Evolutionary conservation across 495 filamentous ascomycete genomes (phyloP).

Genomic region (Penicillium diatomitis): DNA sequence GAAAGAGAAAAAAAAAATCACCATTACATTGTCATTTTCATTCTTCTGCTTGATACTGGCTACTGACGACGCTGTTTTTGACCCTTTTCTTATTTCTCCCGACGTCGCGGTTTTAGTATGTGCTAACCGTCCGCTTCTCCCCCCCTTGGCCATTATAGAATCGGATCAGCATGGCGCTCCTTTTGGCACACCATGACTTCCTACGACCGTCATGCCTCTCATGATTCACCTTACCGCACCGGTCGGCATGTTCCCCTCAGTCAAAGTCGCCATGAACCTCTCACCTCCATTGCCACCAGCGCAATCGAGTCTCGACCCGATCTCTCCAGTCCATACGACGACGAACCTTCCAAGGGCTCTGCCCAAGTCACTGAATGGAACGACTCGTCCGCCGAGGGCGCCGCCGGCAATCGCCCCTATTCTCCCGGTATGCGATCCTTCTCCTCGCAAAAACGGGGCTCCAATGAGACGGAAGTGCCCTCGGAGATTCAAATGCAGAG

Average conservation of each 20-base stretch:
- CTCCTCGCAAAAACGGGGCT: conserved; percentile 46
- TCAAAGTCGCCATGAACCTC: conserved; percentile 57
- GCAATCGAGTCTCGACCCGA: conserved; percentile 70
- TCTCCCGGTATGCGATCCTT: conserved; percentile 82
- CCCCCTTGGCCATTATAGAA: conserved; percentile 26
- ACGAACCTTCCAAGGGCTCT: conserved; percentile 49
- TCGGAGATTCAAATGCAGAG: conserved; percentile 95
- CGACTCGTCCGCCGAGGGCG: conserved; percentile 48
- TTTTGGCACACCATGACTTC: conserved; percentile 97
- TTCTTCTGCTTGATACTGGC: not conserved
- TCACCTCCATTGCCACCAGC: conserved; percentile 71
- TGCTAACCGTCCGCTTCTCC: not conserved
- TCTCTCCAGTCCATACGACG: conserved; percentile 62
- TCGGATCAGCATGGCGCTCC: conserved; percentile 58
- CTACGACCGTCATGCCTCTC: conserved; percentile 66
- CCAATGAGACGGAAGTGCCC: conserved; percentile 52
- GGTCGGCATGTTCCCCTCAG: conserved; percentile 72
- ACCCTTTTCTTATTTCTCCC: not conserved
- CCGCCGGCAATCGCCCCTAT: conserved; percentile 58
- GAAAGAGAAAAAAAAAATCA: too few relatives aligned
- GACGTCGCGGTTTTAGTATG: not conserved
- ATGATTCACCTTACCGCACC: conserved; percentile 78
- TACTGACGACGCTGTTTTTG: not conserved
- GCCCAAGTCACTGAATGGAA: conserved; percentile 48
- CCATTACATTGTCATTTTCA: not conserved